These are phyloP conservation scores for Penicillium bialowiezense DNA, from an alignment of 495 filamentous ascomycete genomes.

Conservation along the genomic window DNA sequence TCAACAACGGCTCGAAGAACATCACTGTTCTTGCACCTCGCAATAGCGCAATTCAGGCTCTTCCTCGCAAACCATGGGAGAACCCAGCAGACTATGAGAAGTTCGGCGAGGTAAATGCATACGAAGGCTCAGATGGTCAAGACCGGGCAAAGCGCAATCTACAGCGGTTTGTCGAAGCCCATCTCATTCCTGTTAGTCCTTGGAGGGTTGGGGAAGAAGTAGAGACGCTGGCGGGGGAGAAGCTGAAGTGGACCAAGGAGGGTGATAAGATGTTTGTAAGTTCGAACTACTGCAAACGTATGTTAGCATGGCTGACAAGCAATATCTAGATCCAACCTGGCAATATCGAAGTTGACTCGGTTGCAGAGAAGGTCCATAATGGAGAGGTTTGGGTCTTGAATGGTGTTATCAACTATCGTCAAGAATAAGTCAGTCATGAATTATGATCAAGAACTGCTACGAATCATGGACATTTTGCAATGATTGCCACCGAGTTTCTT, in stretches of 20 bases:
- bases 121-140: conserved; percentile 74
- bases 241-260: conserved; percentile 78
- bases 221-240: conserved; percentile 65
- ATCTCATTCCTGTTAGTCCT: conserved; percentile 72
- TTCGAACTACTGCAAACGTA: conserved; percentile 6
- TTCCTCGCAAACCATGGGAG: conserved; percentile 95
- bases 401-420: conserved; percentile 59
- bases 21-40: conserved; percentile 87
- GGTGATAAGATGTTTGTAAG: conserved; percentile 70
- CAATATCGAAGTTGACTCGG: conserved; percentile 66
- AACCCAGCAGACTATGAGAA: conserved; percentile 73
- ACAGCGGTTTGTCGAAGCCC: conserved; percentile 80
- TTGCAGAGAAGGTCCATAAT: conserved; percentile 74
- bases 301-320: conserved; percentile 4
- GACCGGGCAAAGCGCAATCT: conserved; percentile 79
- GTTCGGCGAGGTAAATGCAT: conserved; percentile 68
- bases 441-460: conserved; percentile 6
- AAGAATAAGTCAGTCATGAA: conserved; percentile 1
- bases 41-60: conserved; percentile 72
- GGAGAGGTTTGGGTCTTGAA: conserved; percentile 82
- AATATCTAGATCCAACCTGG: conserved; percentile 70
- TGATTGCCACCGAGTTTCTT: too few relatives aligned
- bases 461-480: conserved; percentile 14
- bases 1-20: conserved; percentile 67
- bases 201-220: conserved; percentile 77